Conservation (phyloP, 208 protist species). For the Herpetomonas tarakana region DNA sequence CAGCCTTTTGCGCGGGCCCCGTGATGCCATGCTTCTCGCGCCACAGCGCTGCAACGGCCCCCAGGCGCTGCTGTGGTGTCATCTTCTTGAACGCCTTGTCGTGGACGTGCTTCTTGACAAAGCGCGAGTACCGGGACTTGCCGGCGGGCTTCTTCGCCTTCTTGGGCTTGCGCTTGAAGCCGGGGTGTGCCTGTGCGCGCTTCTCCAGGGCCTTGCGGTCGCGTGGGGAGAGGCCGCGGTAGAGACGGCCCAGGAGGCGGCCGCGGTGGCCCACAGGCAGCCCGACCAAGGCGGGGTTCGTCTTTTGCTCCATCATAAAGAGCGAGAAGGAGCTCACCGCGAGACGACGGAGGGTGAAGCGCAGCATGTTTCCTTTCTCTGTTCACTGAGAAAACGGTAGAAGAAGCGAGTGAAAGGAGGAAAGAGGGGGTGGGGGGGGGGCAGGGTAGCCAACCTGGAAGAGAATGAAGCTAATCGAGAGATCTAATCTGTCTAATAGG, state of each 20-base stretch:
- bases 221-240: conserved; percentile 19
- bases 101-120: conserved; percentile 6
- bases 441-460: too few relatives aligned
- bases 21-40: conserved; percentile 5
- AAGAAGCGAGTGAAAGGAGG: too few relatives aligned
- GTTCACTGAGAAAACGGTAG: too few relatives aligned
- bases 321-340: conserved; percentile 27
- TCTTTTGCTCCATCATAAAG: conserved; percentile 51
- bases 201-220: conserved; percentile 25
- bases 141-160: conserved; percentile 20
- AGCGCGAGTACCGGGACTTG: conserved; percentile 4
- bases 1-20: too few relatives aligned
- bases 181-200: conserved; percentile 23
- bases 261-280: conserved; percentile 27
- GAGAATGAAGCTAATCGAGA: too few relatives aligned
- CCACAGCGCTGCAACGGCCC: conserved; percentile 10
- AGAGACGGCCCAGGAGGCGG: conserved; percentile 21
- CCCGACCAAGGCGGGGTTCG: conserved; percentile 24
- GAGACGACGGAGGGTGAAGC: conserved; percentile 16
- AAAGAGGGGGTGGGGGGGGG: not conserved
- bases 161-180: conserved; percentile 10
- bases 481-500: too few relatives aligned
- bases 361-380: conserved; percentile 21
- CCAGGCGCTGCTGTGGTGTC: not conserved
- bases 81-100: conserved; percentile 4